These are phyloP conservation scores for Myochromella boudieri DNA, from an alignment of 768 basidiomycete genomes.

Conservation along the genomic window DNA sequence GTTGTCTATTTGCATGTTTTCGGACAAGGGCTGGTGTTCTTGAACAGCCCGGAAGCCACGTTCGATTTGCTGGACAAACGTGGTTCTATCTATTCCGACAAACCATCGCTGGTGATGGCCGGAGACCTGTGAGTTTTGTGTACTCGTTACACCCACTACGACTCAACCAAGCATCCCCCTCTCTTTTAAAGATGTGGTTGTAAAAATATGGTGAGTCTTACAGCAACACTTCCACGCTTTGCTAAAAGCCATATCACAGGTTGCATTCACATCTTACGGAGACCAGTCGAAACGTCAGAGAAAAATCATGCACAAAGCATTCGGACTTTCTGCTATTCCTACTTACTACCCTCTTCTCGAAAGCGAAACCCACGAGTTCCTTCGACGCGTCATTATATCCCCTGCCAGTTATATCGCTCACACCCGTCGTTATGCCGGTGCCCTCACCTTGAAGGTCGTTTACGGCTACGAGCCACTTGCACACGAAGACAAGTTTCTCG, in stretches of 20 bases:
- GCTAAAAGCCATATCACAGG: slow-evolving; percentile 28
- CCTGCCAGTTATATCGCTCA: slow-evolving; percentile 36
- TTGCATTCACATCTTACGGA: slow-evolving; percentile 67
- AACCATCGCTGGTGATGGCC: slow-evolving; percentile 66
- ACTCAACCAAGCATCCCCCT: slow-evolving; percentile 9
- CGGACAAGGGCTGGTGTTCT: slow-evolving; percentile 66
- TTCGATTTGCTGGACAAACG: slow-evolving; percentile 69
- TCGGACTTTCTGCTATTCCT: slow-evolving; percentile 51
- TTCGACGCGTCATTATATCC: slow-evolving; percentile 50
- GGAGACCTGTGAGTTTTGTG: slow-evolving; percentile 61
- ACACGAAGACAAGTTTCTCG: slow-evolving; percentile 37
- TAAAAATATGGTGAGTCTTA: slow-evolving; percentile 54
- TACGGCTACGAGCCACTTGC: slow-evolving; percentile 56
- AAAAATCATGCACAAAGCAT: slow-evolving; percentile 63
- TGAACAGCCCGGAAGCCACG: slow-evolving; percentile 59
- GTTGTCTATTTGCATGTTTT: slow-evolving; percentile 65
- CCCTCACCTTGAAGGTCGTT: slow-evolving; percentile 54
- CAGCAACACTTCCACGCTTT: neutral
- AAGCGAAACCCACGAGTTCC: slow-evolving; percentile 56
- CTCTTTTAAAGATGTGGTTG: slow-evolving; percentile 53
- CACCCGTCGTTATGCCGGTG: slow-evolving; percentile 55
- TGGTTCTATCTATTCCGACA: slow-evolving; percentile 74
- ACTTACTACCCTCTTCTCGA: slow-evolving; percentile 58
- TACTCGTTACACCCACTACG: slow-evolving; percentile 5
- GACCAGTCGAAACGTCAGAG: slow-evolving; percentile 65